phyloP scores from a whole-genome alignment of 1,284 basidiomycete genomes.

The Tilletia walkeri region DNA sequence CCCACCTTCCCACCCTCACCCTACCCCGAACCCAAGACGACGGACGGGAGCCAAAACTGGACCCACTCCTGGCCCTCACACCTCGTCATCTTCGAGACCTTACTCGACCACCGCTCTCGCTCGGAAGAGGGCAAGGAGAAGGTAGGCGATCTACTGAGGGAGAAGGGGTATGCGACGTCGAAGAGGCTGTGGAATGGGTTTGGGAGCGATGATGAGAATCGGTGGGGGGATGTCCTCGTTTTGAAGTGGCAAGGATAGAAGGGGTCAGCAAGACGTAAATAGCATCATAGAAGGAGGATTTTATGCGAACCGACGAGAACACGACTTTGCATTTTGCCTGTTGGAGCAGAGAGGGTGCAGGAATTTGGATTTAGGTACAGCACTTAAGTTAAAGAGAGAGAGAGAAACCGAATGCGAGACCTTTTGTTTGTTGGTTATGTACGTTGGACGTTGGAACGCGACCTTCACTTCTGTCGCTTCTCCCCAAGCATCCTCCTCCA shows the following conservation, averaged over 20 bases:
- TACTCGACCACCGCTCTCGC: conserved; percentile 60
- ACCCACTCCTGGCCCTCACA: conserved; percentile 75
- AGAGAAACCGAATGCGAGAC: too few relatives aligned
- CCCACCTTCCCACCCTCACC: conserved; percentile 67
- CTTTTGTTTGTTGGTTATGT: too few relatives aligned
- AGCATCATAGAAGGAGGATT: too few relatives aligned
- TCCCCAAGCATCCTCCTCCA: conserved; percentile 18
- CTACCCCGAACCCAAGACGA: conserved; percentile 57
- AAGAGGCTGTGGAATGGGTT: conserved; percentile 64
- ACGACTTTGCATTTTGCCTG: too few relatives aligned
- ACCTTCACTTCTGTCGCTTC: neutral
- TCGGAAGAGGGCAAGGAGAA: conserved; percentile 37
- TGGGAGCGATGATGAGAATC: conserved; percentile 13
- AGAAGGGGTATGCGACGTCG: conserved; percentile 68
- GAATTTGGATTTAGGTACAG: neutral
- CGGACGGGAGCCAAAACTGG: conserved; percentile 57
- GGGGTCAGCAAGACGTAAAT: neutral
- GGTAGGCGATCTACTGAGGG: conserved; percentile 62
- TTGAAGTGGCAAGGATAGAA: neutral
- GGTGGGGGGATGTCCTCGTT: conserved; percentile 17
- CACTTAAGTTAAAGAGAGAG: neutral
- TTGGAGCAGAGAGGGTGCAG: too few relatives aligned
- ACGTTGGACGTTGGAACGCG: too few relatives aligned
- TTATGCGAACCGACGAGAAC: too few relatives aligned
- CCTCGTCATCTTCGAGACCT: conserved; percentile 73